Evolutionary conservation across 1,139 yeast species (phyloP).

Genomic region (Schizosaccharomyces versatilis): DNA sequence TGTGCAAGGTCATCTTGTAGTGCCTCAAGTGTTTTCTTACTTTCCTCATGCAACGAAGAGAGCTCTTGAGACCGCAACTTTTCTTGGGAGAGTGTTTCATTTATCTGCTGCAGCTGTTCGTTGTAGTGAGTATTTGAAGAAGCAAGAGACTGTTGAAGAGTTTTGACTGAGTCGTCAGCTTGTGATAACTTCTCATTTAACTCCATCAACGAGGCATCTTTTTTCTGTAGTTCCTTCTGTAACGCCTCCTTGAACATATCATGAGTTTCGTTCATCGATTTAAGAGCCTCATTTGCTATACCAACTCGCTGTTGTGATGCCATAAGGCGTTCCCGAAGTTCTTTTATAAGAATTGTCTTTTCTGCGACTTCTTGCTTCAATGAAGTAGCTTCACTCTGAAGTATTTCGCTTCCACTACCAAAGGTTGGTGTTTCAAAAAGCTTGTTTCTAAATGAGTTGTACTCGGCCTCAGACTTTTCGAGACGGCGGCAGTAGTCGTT

Average conservation of each 20-base stretch:
- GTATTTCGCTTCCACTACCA: no score
- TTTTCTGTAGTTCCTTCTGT: constrained; percentile 23
- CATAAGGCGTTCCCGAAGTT: no score
- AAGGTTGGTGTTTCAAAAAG: no score
- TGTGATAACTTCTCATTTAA: constrained; percentile 20
- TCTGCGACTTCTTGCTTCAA: no score
- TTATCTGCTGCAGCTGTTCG: constrained; percentile 19
- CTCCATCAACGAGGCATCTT: constrained; percentile 18
- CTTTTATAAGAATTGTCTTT: no score
- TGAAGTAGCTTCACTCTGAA: no score
- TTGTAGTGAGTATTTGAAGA: constrained; percentile 19
- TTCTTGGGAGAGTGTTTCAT: constrained; percentile 15
- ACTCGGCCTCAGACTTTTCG: no score
- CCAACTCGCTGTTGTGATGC: no score
- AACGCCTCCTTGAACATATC: constrained; percentile 24
- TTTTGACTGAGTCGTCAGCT: constrained; percentile 4
- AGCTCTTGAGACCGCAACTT: constrained; percentile 15
- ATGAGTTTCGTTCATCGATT: constrained; percentile 23
- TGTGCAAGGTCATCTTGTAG: constrained; percentile 30
- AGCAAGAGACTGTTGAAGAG: constrained; percentile 3
- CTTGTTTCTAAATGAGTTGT: no score
- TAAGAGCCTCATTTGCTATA: constrained; percentile 18
- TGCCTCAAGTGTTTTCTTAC: constrained; percentile 25
- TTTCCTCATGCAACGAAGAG: constrained; percentile 21
- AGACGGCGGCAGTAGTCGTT: no score